Conservation (phyloP, 1,139 yeast species). For the Diutina rugosa region DNA sequence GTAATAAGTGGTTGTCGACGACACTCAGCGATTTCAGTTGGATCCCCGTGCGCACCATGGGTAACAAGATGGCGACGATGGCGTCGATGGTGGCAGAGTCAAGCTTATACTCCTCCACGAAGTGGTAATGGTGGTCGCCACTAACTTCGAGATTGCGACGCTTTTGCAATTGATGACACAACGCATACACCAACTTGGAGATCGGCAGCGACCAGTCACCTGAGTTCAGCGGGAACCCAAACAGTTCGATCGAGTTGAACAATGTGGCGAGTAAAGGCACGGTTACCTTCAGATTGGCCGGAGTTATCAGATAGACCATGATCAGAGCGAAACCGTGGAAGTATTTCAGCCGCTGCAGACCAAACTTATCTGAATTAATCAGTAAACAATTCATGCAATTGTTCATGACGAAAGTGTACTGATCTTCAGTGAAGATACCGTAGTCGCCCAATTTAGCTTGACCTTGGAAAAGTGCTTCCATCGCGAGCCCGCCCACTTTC, state of each 20-base stretch:
- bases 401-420: constrained; percentile 45
- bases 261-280: constrained; percentile 42
- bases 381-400: constrained; percentile 42
- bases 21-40: constrained; percentile 60
- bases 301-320: constrained; percentile 52
- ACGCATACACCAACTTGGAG: constrained; percentile 45
- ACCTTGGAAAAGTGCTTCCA: constrained; percentile 9
- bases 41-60: constrained; percentile 57
- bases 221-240: constrained; percentile 80
- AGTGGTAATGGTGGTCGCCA: constrained; percentile 11
- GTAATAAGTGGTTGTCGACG: constrained; percentile 45
- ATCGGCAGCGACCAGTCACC: constrained; percentile 78
- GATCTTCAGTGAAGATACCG: constrained; percentile 55
- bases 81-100: constrained; percentile 24
- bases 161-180: constrained; percentile 45
- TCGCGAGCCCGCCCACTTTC: constrained; percentile 50
- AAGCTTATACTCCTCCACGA: constrained; percentile 37
- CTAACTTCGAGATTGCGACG: constrained; percentile 35
- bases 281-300: constrained; percentile 34
- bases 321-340: constrained; percentile 52
- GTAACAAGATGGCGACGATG: constrained; percentile 46
- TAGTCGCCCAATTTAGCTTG: constrained; percentile 15
- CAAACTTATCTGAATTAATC: constrained; percentile 26
- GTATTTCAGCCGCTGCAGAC: constrained; percentile 27
- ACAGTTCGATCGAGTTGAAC: constrained; percentile 65